A percentile compares a stretch with the other conserved stretches of the same genome.
Evolutionary conservation across 2,329 filamentous ascomycete genomes (phyloP).

Genomic region (Bipolaris sorokiniana): DNA sequence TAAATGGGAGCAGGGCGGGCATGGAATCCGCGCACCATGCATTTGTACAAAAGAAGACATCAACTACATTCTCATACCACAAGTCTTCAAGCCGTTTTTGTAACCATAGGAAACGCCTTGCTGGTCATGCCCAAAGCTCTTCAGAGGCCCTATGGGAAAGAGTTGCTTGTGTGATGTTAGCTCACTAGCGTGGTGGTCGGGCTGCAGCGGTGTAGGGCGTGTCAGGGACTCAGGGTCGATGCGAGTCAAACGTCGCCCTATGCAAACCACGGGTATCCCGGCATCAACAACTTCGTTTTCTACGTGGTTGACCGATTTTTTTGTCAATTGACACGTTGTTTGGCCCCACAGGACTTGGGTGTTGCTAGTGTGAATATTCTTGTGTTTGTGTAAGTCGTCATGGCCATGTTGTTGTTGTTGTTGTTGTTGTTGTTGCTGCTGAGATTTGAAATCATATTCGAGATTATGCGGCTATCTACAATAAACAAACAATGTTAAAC

Average conservation of each 20-base stretch:
- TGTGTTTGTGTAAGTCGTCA: not conserved
- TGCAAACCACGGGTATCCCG: constrained; percentile 3
- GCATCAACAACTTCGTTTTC: not conserved
- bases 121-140: not conserved
- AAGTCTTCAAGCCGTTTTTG: not conserved
- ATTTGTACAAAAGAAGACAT: constrained; percentile 10
- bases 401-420: not conserved
- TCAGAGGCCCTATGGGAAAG: not conserved
- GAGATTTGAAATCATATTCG: not conserved
- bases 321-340: not conserved
- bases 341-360: not conserved
- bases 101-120: not conserved
- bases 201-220: constrained; percentile 2
- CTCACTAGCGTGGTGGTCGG: not conserved
- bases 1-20: not conserved
- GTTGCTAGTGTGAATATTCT: not conserved
- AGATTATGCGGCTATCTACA: constrained; percentile 11
- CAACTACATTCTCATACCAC: constrained; percentile 4
- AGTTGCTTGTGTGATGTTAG: not conserved
- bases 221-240: not conserved
- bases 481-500: constrained; percentile 1
- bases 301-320: not conserved
- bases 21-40: constrained; percentile 2
- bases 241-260: constrained; percentile 9
- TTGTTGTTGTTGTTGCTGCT: not conserved